Conservation (phyloP, 305 asterid species). For the Fraxinus latifolia region DNA sequence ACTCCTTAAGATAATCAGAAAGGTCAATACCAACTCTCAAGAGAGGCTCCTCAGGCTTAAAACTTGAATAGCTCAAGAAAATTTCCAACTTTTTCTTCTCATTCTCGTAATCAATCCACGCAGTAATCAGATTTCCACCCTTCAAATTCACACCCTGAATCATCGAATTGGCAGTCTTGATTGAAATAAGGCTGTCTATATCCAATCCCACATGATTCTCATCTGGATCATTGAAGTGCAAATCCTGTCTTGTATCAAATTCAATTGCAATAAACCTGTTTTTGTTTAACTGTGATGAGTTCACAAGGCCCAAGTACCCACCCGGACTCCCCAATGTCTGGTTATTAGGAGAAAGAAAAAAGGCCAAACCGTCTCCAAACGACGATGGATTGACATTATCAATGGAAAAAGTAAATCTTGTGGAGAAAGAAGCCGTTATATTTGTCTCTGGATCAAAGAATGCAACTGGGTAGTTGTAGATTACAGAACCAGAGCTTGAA, state of each 20-base stretch:
- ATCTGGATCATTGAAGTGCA: conserved; percentile 41
- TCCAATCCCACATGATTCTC: conserved; percentile 51
- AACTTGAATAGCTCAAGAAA: conserved; percentile 44
- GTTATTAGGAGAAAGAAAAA: conserved; percentile 42
- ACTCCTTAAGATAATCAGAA: conserved; percentile 32
- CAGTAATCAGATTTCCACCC: conserved; percentile 47
- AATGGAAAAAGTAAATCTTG: conserved; percentile 41
- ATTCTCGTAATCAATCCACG: conserved; percentile 44
- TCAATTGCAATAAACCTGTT: conserved; percentile 45
- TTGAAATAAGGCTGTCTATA: conserved; percentile 33
- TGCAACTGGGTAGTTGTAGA: conserved; percentile 39
- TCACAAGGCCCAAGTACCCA: conserved; percentile 43
- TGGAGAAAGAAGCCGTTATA: conserved; percentile 44
- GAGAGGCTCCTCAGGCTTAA: conserved; percentile 34
- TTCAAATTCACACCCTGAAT: conserved; percentile 24
- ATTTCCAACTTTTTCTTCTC: conserved; percentile 26
- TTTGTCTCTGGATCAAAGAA: conserved; percentile 39
- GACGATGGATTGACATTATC: conserved; percentile 38
- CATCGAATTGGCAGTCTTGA: conserved; percentile 32
- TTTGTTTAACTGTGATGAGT: conserved; percentile 36
- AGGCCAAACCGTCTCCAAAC: conserved; percentile 40
- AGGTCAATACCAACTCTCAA: conserved; percentile 34
- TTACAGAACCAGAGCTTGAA: conserved; percentile 45
- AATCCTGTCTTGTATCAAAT: conserved; percentile 40
- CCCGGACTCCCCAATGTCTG: conserved; percentile 43